Evolutionary conservation across 2,329 filamentous ascomycete genomes (phyloP).

Genomic region (Neofusicoccum ribis): DNA sequence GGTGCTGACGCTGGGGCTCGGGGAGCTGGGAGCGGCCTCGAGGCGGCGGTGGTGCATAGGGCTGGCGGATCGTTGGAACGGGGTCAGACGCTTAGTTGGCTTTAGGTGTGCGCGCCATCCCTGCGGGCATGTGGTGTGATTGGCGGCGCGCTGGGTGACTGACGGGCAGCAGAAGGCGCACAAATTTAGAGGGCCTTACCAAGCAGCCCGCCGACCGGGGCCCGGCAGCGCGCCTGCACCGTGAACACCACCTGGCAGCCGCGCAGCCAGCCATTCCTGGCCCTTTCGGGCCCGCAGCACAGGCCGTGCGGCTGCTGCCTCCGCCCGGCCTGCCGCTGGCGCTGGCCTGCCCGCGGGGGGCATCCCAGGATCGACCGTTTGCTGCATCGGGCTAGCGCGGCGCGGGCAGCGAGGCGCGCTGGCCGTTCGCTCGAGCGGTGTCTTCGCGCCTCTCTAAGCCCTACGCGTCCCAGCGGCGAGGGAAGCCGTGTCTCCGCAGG

Average conservation of each 20-base stretch:
- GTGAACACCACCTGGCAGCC: neutral
- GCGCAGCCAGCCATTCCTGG: neutral
- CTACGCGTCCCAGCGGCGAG: neutral
- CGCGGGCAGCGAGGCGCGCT: too few species aligned
- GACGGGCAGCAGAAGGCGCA: neutral
- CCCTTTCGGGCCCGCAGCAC: neutral
- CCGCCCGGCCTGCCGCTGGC: neutral
- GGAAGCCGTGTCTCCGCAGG: neutral
- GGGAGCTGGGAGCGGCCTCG: conserved; percentile 8
- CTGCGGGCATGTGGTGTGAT: conserved; percentile 1
- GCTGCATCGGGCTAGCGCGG: too few species aligned
- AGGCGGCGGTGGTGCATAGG: conserved; percentile 27
- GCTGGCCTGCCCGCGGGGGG: neutral
- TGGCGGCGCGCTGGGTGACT: neutral
- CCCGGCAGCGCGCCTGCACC: neutral
- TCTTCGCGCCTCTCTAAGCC: neutral
- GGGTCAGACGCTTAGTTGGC: conserved; percentile 31
- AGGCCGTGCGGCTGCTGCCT: neutral
- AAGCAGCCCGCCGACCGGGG: neutral
- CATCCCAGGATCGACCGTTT: too few species aligned
- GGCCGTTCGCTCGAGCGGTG: neutral
- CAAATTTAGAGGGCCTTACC: neutral
- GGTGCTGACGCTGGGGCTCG: conserved; percentile 12
- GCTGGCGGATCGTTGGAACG: conserved; percentile 26
- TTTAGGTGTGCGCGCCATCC: conserved; percentile 14